Evolutionary conservation across 2,329 filamentous ascomycete species (phyloP).

Genomic region (Phialophora macrospora): DNA sequence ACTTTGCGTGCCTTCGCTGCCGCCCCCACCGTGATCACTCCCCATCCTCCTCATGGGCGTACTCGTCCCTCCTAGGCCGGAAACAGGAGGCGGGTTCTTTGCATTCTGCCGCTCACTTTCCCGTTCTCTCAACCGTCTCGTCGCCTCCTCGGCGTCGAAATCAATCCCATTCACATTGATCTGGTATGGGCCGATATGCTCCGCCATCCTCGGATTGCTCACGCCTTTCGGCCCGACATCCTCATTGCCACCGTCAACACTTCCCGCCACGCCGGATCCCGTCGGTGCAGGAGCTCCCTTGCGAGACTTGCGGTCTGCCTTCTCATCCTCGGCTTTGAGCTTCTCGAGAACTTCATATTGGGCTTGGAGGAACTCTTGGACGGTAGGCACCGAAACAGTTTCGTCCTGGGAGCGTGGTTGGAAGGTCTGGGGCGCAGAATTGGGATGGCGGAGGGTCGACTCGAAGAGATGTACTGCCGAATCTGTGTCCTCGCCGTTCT

Average conservation of each 20-base stretch:
- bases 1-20: slow-evolving; percentile 17
- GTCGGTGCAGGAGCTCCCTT: slow-evolving; percentile 27
- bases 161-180: slow-evolving; percentile 99
- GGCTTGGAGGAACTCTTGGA: slow-evolving; percentile 75
- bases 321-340: slow-evolving; percentile 61
- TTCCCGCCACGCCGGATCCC: slow-evolving; percentile 39
- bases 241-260: slow-evolving; percentile 46
- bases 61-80: slow-evolving; percentile 10
- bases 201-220: slow-evolving; percentile 57
- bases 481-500: slow-evolving; percentile 32
- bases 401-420: slow-evolving; percentile 56
- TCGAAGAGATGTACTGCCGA: slow-evolving; percentile 35
- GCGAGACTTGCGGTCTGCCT: slow-evolving; percentile 42
- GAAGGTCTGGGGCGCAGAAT: slow-evolving; percentile 30
- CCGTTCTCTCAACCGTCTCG: slow-evolving; percentile 35
- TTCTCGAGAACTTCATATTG: slow-evolving; percentile 78
- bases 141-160: slow-evolving; percentile 80
- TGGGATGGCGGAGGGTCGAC: slow-evolving; percentile 30
- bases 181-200: slow-evolving; percentile 91
- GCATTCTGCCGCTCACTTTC: slow-evolving; percentile 31
- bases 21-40: slow-evolving; percentile 23
- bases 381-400: slow-evolving; percentile 61
- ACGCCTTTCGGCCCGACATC: slow-evolving; percentile 47
- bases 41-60: slow-evolving; percentile 33
- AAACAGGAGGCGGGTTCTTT: background rate